Evolutionary conservation across 2,329 filamentous ascomycete genomes (phyloP).

Genomic region (Allantophomopsis lycopodina): DNA sequence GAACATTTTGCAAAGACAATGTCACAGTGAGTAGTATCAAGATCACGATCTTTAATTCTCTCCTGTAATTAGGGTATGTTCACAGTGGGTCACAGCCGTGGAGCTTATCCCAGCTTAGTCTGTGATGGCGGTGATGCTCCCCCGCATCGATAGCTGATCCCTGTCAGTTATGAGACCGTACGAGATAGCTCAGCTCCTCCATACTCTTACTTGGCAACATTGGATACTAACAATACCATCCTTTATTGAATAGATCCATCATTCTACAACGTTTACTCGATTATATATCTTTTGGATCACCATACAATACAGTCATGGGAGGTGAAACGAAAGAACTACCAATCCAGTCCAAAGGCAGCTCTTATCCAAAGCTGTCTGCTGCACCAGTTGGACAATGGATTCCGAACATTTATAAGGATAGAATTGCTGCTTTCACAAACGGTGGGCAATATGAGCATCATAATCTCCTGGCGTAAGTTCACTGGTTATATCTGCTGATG

Average conservation of each 20-base stretch:
- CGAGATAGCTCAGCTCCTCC: neutral
- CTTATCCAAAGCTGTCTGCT: slow-evolving; percentile 17
- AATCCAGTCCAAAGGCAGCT: slow-evolving; percentile 11
- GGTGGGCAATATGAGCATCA: slow-evolving; percentile 65
- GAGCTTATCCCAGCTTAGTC: too few species aligned
- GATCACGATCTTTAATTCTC: too few species aligned
- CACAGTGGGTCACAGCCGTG: too few species aligned
- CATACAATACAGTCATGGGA: slow-evolving; percentile 16
- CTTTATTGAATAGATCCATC: slow-evolving; percentile 1
- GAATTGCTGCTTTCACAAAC: slow-evolving; percentile 69
- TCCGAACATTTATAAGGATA: slow-evolving; percentile 69
- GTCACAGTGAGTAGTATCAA: too few species aligned
- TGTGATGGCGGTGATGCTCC: too few species aligned
- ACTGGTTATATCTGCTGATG: slow-evolving; percentile 2
- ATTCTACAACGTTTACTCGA: slow-evolving; percentile 5
- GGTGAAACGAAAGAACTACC: slow-evolving; percentile 13
- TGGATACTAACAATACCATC: neutral
- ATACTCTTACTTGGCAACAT: neutral
- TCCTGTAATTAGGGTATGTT: too few species aligned
- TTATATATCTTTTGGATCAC: neutral
- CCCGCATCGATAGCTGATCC: neutral
- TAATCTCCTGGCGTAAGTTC: slow-evolving; percentile 55
- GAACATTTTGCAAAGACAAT: too few species aligned
- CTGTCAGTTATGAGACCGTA: neutral
- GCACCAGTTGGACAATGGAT: slow-evolving; percentile 64